Evolutionary conservation across 1,139 yeast genomes (phyloP), one percentile per base, ranked within the genome.

Genomic region (Wickerhamiella infanticola): DNA sequence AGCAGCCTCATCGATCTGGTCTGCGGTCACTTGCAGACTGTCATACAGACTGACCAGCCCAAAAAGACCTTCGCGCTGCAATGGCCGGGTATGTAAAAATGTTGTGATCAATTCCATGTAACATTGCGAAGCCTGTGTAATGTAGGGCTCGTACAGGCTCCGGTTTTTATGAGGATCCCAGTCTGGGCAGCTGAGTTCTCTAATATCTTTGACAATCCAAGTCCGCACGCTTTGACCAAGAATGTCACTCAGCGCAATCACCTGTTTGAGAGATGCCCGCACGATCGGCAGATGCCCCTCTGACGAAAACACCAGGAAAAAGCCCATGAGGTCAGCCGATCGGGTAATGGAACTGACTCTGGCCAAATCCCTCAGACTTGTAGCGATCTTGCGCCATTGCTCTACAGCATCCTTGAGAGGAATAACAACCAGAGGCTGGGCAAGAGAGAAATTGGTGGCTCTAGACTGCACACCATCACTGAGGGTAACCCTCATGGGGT

Each of bases 1-100:
- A 90, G 84, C 81, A 65, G 82, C 94, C 62, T 82, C 86, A 65
- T 90, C 98, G 59, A 88, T 75, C 64, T 84, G 83, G 63, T 84
- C 97, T 51, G 88, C 75, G 43, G 90, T 76, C 69, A 81, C 94
- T 58, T 88, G 96, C 35, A 85, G 65, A 3, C 85, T 72, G 60
- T 90, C 96, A 81, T 93, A 84, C 3, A 76, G 58, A 5, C 75
- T 55, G 53, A 76, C 55, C 58, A 72, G 64, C 60, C 79, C 68
- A 55, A 77, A 61, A 60, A 80, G 63, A 55, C 75, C 69, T 58
- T 85, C 95, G 52, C 95, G 74, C 58, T 84, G 90, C 45, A 95
- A 72, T 46, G 94, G 77, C 26, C 84, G 77, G 57, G 88, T 88
- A 60, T 79, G 82, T 18, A 84, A 79, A 50, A 69, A 65, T 2